Evolutionary conservation across 2,329 filamentous ascomycete genomes (phyloP).

Genomic region (Pseudocercospora macadamiae): DNA sequence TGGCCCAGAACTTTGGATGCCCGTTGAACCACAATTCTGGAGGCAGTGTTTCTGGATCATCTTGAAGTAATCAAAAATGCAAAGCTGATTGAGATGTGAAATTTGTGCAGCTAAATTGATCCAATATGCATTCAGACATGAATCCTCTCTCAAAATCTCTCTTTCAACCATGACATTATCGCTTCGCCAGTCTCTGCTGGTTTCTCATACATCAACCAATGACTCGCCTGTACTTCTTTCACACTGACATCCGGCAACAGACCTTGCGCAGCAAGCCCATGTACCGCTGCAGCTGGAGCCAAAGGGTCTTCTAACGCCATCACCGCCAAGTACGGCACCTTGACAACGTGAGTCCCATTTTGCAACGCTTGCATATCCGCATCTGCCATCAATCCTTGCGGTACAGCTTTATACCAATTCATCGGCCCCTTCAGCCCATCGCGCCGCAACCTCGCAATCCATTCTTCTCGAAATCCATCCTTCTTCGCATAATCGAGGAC

Average conservation of each 20-base stretch:
- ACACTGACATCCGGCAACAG: conserved; percentile 32
- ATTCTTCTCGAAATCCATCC: conserved; percentile 35
- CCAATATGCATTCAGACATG: too few relatives aligned
- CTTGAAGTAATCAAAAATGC: background rate
- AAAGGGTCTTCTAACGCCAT: conserved; percentile 32
- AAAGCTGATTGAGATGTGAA: too few relatives aligned
- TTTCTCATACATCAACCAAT: conserved; percentile 42
- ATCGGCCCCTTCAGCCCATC: conserved; percentile 40
- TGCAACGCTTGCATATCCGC: conserved; percentile 34
- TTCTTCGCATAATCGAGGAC: conserved; percentile 40
- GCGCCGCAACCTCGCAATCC: conserved; percentile 35
- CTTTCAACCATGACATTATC: conserved; percentile 12
- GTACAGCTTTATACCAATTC: conserved; percentile 40
- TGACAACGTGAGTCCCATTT: conserved; percentile 13
- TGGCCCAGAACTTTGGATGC: conserved; percentile 22
- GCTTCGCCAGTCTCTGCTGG: conserved; percentile 30
- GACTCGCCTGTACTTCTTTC: conserved; percentile 36
- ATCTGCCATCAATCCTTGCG: conserved; percentile 30
- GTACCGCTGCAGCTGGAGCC: conserved; percentile 24
- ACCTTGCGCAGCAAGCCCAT: conserved; percentile 17
- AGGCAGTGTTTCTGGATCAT: conserved; percentile 9
- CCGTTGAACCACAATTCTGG: conserved; percentile 22
- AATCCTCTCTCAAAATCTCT: too few relatives aligned
- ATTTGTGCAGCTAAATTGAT: background rate
- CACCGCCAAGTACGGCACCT: conserved; percentile 41